phyloP scores from a whole-genome alignment of 139 green algal genomes.

The Coelastrella sp. region DNA sequence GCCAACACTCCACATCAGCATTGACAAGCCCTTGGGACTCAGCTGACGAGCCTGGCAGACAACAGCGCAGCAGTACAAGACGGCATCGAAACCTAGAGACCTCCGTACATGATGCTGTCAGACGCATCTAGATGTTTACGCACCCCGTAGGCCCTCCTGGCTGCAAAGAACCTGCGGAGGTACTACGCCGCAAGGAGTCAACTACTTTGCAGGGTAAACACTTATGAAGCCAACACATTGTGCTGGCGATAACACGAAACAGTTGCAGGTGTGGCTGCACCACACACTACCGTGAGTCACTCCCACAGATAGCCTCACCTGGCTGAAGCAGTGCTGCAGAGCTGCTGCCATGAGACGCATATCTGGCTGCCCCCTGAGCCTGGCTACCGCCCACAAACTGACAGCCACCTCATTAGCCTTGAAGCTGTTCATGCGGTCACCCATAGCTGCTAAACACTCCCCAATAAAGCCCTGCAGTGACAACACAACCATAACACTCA shows the following conservation, averaged over 20 bases:
- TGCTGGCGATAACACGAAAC: too few species aligned
- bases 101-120: too few species aligned
- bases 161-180: too few species aligned
- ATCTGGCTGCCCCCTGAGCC: constrained; percentile 34
- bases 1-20: constrained; percentile 45
- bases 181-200: too few species aligned
- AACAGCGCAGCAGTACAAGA: neutral
- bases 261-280: too few species aligned
- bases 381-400: constrained; percentile 26
- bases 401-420: constrained; percentile 45
- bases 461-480: neutral
- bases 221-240: too few species aligned
- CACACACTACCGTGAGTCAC: neutral
- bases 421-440: neutral
- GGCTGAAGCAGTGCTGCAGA: constrained; percentile 48
- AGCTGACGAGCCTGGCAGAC: constrained; percentile 23
- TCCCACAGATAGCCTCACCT: neutral
- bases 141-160: too few species aligned
- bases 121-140: too few species aligned
- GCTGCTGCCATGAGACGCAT: constrained; percentile 22
- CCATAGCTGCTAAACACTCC: constrained; percentile 1
- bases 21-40: constrained; percentile 33
- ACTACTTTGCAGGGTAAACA: too few species aligned
- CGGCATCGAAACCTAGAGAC: neutral
- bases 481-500: too few species aligned